Evolutionary conservation across 306 rosid species (phyloP), one percentile per base, ranked within the genome.

Genomic region (Acacia melanoxylon): DNA sequence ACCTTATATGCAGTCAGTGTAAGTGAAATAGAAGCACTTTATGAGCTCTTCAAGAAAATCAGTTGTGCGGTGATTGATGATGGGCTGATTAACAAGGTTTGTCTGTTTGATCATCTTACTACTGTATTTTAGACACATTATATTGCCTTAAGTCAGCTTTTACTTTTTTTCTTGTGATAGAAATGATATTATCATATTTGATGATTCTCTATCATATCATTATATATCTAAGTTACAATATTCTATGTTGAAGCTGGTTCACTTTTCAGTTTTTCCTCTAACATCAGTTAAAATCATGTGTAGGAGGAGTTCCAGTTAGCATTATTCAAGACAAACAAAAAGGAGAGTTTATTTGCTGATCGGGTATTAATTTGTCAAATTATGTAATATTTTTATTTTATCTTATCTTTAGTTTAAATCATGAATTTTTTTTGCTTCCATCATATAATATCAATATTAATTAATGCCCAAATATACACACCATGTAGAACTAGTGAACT

Each of bases 231-330:
- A 35, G 58, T 56, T 68, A 33, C 22, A 25, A 54, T 77, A 9
- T 8, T 68, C 68, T 48, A 48, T 41, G 49, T 19, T 63, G 81
- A 70, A 72, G 56, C 79, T 78, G 71, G 54, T 71, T 45, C 52
- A 69, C 14, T 42, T 19, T 15, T 77, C 77, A 72, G 42, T 42
- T 51, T 41, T 42, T 27, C 58, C 75, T 48, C 6, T 71, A 71
- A 45, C 58, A 24, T 44, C 12, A 44, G 19, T 72, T 10, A 54
- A 72, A 72, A 35, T 66, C 82, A 41, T 86, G 81, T 86, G 78
- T 87, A 96, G 98, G 99, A 93, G 86, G 99, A 96, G 85, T 96
- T 96, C 84, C 99, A 96, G 85, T 87, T 96, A 86, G 99, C 98
- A 2, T 78, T 96, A 70, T 96, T 96, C 89, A 96, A 93, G 93